A percentile compares a stretch with the other conserved stretches of the same genome.
These are phyloP conservation scores for Mycena vulgaris DNA, from an alignment of 768 basidiomycete genomes.

Conservation along the genomic window DNA sequence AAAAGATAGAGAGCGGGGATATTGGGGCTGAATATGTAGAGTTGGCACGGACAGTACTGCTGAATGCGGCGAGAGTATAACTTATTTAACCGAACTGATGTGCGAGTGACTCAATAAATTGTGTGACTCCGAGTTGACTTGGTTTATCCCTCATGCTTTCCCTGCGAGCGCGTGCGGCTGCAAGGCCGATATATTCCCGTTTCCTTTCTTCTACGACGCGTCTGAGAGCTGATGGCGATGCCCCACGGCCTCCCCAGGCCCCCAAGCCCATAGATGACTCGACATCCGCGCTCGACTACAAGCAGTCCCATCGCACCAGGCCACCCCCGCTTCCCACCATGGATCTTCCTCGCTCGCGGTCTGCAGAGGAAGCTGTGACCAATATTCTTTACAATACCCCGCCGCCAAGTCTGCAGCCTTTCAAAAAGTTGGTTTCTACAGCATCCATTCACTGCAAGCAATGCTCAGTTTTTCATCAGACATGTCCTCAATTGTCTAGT, in stretches of 20 bases:
- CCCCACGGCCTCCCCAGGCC: slow-evolving; percentile 70
- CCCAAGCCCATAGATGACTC: slow-evolving; percentile 91
- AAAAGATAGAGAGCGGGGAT: slow-evolving; percentile 70
- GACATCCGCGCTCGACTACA: slow-evolving; percentile 96
- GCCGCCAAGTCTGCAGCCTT: slow-evolving; percentile 91
- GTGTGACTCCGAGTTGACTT: slow-evolving; percentile 26
- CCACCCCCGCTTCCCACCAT: slow-evolving; percentile 91
- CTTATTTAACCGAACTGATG: not conserved
- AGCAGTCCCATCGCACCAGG: slow-evolving; percentile 74
- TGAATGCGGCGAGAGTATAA: slow-evolving; percentile 47
- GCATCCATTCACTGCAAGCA: not conserved
- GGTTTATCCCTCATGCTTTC: slow-evolving; percentile 41
- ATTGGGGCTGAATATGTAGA: slow-evolving; percentile 73
- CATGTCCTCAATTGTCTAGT: slow-evolving; percentile 98
- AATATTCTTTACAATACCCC: slow-evolving; percentile 98
- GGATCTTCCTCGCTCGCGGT: slow-evolving; percentile 86
- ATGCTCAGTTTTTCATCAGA: slow-evolving; percentile 58
- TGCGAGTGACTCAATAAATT: slow-evolving; percentile 1
- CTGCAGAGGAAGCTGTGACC: slow-evolving; percentile 96
- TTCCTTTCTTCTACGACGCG: slow-evolving; percentile 56
- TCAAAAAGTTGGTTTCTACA: slow-evolving; percentile 80
- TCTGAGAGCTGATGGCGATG: slow-evolving; percentile 47
- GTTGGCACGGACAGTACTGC: slow-evolving; percentile 78
- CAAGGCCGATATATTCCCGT: slow-evolving; percentile 49
- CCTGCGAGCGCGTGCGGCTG: slow-evolving; percentile 50